Percentiles rank a stretch among this genome's conserved stretches.
These are phyloP conservation scores for Coccinonectria pachysandricola DNA, from an alignment of 2,329 filamentous ascomycete genomes.

Conservation along the genomic window DNA sequence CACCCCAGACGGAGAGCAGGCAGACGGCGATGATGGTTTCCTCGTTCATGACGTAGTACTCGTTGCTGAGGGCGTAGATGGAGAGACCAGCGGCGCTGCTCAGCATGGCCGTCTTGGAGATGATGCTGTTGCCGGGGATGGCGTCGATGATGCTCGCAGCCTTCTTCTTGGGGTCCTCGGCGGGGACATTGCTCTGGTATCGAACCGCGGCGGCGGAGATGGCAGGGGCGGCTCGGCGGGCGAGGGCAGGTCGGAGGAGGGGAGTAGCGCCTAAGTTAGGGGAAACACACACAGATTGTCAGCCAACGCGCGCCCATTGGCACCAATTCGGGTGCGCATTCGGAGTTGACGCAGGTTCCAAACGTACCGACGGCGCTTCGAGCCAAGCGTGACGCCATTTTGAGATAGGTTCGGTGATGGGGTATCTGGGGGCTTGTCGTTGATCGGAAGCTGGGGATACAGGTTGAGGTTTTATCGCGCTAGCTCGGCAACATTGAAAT, in stretches of 20 bases:
- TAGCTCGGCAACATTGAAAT: conserved; percentile 28
- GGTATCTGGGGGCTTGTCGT: conserved; percentile 35
- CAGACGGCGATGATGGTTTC: conserved; percentile 92
- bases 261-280: conserved; percentile 63
- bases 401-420: conserved; percentile 49
- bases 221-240: conserved; percentile 65
- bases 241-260: conserved; percentile 75
- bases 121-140: conserved; percentile 80
- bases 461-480: conserved; percentile 42
- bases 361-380: conserved; percentile 87
- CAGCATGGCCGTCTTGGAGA: conserved; percentile 95
- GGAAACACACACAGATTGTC: conserved; percentile 18
- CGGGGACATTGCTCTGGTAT: conserved; percentile 65
- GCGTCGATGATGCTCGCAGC: conserved; percentile 91
- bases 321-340: too few species aligned
- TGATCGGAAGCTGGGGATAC: conserved; percentile 33
- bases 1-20: conserved; percentile 85
- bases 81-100: conserved; percentile 85
- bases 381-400: conserved; percentile 97
- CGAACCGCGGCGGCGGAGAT: conserved; percentile 59
- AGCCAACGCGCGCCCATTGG: conserved; percentile 21
- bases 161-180: conserved; percentile 91
- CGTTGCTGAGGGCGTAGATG: conserved; percentile 95
- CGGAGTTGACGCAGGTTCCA: too few species aligned
- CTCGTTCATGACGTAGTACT: conserved; percentile 99